Evolutionary conservation across 176 grass and related monocot genomes (phyloP).

Genomic region (Thinopyrum elongatum): DNA sequence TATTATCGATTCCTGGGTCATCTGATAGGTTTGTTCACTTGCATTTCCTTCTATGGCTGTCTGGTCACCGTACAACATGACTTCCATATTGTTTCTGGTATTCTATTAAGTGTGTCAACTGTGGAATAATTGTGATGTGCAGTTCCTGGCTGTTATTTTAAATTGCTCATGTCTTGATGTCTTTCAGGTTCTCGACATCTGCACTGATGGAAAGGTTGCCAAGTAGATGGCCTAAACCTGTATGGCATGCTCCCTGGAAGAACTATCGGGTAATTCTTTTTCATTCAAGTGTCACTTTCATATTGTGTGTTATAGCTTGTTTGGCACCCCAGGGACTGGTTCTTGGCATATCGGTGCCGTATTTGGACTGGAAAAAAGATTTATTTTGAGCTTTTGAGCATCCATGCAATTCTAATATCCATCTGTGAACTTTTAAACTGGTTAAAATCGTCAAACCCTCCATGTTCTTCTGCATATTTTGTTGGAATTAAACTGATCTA

Average conservation of each 20-base stretch:
- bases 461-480: neutral
- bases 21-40: conserved; percentile 64
- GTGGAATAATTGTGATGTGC: neutral
- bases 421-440: neutral
- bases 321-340: neutral
- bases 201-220: conserved; percentile 93
- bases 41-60: conserved; percentile 20
- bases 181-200: conserved; percentile 75
- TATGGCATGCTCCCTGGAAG: conserved; percentile 97
- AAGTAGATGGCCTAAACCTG: conserved; percentile 92
- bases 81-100: neutral
- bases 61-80: neutral
- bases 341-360: neutral
- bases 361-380: neutral
- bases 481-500: neutral
- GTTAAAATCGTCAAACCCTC: neutral
- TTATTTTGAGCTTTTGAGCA: conserved; percentile 13
- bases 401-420: neutral
- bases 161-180: conserved; percentile 15
- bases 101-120: neutral
- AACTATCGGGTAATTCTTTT: conserved; percentile 80
- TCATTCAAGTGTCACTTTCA: neutral
- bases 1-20: conserved; percentile 59
- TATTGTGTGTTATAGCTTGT: conserved; percentile 3
- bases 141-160: neutral